These are phyloP conservation scores for Alternaria postmessia DNA, from an alignment of 2,329 filamentous ascomycete genomes.

Conservation along the genomic window DNA sequence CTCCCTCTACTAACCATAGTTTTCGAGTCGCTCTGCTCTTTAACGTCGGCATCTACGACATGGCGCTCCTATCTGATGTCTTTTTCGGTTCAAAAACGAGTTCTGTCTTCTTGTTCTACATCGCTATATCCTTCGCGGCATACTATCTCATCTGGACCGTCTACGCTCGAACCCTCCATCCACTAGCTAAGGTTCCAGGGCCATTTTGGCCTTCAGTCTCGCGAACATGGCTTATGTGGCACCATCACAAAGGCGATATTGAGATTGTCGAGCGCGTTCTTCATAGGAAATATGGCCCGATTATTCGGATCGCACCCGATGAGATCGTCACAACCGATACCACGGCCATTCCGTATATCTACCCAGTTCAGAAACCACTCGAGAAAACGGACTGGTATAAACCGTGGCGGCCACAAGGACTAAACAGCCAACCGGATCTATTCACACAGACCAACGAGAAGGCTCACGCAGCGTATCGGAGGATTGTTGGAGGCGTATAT, in stretches of 20 bases:
- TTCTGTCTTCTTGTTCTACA: conserved; percentile 5
- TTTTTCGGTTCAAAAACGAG: neutral
- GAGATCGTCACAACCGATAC: conserved; percentile 41
- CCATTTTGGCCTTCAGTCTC: conserved; percentile 36
- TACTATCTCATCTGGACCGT: conserved; percentile 24
- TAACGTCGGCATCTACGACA: neutral
- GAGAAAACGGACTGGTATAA: conserved; percentile 37
- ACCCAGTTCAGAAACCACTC: conserved; percentile 26
- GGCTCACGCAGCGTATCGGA: conserved; percentile 22
- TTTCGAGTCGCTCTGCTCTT: neutral
- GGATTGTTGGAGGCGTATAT: conserved; percentile 25
- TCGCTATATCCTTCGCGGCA: neutral
- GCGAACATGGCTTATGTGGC: conserved; percentile 37
- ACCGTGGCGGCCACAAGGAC: conserved; percentile 28
- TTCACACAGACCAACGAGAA: conserved; percentile 27
- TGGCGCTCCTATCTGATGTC: conserved; percentile 10
- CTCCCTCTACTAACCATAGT: neutral
- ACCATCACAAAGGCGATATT: conserved; percentile 29
- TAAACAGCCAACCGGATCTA: conserved; percentile 21
- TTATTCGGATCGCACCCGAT: conserved; percentile 58
- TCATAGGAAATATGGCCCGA: conserved; percentile 45
- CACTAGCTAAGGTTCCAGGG: conserved; percentile 30
- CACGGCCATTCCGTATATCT: conserved; percentile 27
- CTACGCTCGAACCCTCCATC: conserved; percentile 30
- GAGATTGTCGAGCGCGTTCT: conserved; percentile 23